A percentile compares a stretch with the other conserved stretches of the same genome.
Evolutionary conservation across 2,329 filamentous ascomycete species (phyloP).

Genomic region (Venturia carpophila): DNA sequence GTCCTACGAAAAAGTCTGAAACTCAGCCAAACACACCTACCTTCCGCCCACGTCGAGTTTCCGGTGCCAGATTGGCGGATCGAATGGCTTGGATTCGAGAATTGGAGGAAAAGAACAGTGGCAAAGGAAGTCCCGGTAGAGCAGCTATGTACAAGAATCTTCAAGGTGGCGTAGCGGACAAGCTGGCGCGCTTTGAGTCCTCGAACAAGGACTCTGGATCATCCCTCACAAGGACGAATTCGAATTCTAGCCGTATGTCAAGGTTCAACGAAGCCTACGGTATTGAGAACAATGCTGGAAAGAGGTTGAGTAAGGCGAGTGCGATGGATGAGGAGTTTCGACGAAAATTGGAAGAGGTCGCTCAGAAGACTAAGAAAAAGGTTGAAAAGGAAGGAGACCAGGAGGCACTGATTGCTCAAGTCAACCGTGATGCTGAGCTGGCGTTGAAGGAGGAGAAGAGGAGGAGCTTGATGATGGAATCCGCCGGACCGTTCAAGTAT

Average conservation of each 20-base stretch:
- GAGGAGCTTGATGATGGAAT: not conserved
- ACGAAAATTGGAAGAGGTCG: slow-evolving; percentile 16
- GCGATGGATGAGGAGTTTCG: slow-evolving; percentile 15
- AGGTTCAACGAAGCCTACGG: slow-evolving; percentile 10
- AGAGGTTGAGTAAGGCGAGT: slow-evolving; percentile 4
- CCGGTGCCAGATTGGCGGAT: slow-evolving; percentile 4
- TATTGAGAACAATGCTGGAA: slow-evolving; percentile 6
- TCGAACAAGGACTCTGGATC: slow-evolving; percentile 7
- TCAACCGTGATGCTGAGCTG: slow-evolving; percentile 2
- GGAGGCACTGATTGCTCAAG: slow-evolving; percentile 1
- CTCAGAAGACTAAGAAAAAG: slow-evolving; percentile 10
- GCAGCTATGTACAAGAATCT: slow-evolving; percentile 17
- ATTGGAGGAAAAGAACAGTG: slow-evolving; percentile 9
- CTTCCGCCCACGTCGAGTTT: slow-evolving; percentile 2
- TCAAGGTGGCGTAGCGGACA: slow-evolving; percentile 18
- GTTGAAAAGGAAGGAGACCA: not conserved
- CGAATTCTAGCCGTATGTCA: not conserved
- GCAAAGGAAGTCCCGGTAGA: not conserved
- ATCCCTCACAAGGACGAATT: not conserved
- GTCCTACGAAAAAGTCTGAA: slow-evolving; percentile 11
- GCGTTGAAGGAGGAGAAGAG: slow-evolving; percentile 2
- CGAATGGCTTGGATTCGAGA: slow-evolving; percentile 17
- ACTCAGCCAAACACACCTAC: not conserved
- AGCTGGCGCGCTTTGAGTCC: slow-evolving; percentile 14
- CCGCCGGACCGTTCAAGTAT: slow-evolving; percentile 1